Conservation (phyloP, 352 stramenopile species). For the Pythium inflatum region DNA sequence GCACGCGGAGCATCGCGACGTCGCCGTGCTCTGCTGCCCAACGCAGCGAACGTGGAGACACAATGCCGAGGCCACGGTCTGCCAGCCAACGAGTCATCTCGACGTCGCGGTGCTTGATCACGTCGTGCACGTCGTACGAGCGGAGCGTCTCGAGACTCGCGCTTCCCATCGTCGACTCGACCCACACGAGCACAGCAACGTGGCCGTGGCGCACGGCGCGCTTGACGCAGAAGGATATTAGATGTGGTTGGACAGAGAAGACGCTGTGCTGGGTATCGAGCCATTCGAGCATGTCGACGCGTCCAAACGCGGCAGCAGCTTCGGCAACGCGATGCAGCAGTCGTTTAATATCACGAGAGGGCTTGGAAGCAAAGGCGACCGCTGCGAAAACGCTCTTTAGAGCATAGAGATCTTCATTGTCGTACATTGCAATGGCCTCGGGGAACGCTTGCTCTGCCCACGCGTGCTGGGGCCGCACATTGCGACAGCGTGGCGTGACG, state of each 20-base stretch:
- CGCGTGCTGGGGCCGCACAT: background rate
- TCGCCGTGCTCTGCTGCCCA: constrained; percentile 7
- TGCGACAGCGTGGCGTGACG: background rate
- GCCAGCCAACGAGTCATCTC: constrained; percentile 4
- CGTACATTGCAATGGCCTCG: constrained; percentile 20
- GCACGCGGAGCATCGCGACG: constrained; percentile 8
- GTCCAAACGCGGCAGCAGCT: constrained; percentile 13
- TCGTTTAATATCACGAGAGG: background rate
- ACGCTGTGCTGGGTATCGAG: background rate
- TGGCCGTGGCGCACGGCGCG: constrained; percentile 11
- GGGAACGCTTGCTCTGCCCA: constrained; percentile 8
- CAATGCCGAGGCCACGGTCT: background rate
- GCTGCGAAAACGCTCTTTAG: background rate
- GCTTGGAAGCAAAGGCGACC: background rate
- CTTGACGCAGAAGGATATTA: constrained; percentile 2
- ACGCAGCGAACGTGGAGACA: background rate
- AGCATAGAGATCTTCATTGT: background rate
- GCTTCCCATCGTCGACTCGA: background rate
- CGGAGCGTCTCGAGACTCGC: background rate
- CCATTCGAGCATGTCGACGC: constrained; percentile 22
- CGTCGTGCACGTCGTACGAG: constrained; percentile 5
- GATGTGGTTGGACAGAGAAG: background rate
- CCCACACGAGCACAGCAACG: constrained; percentile 2
- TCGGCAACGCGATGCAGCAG: constrained; percentile 22
- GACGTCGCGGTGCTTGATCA: constrained; percentile 1